Base-by-base conservation (phyloP, 2,329 filamentous ascomycete genomes). In the Aspergillus sp. region DNA sequence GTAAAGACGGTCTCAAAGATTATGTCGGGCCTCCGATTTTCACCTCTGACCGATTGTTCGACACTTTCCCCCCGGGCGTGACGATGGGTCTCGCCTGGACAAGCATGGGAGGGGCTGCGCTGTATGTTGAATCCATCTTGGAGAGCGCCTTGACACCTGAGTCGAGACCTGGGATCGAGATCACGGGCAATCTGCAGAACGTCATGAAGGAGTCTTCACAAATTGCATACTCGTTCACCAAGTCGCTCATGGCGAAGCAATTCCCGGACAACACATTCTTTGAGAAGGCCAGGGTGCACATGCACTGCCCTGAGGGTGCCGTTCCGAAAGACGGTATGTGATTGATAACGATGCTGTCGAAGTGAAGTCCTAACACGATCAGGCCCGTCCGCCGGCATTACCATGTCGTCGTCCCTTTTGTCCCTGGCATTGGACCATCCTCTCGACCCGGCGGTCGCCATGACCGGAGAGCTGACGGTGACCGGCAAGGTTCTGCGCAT, bases 21-120 rank as follows among this genome's bases (percentile, higher is more conserved):
- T 98, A 95, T 54, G 89, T 98, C 37, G 91, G 91, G 2, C 88
- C 91, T 2, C 88, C 91, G 1, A 76, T 96, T 33, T 98, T 94
- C 65, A 98, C 86, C 1, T 86, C 91, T 4, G 91, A 98, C 60
- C 79, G 93, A 34, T 72, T 98, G 10, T 98, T 96, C 67, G 91
- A 98, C 50, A 77, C 79, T 29, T 94, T 86, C 37, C 91, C 93
- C 3, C 76, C 91, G 2, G 91, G 91, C 61, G 91, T 98, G 11
- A 84, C 88, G 14, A 96, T 98, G 91, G 91, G 91, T 44, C 74
- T 98, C 32, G 91, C 91, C 5, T 98, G 91, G 91, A 98, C 93
- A 5, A 85, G 86, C 53, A 86, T 98, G 75, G 91, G 91, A 40
- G 91, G 91, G 38, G 86, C 91, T 4, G 91, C 91, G 32, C 79